Base-by-base conservation (phyloP, 768 basidiomycete genomes). In the Chiua virens region DNA sequence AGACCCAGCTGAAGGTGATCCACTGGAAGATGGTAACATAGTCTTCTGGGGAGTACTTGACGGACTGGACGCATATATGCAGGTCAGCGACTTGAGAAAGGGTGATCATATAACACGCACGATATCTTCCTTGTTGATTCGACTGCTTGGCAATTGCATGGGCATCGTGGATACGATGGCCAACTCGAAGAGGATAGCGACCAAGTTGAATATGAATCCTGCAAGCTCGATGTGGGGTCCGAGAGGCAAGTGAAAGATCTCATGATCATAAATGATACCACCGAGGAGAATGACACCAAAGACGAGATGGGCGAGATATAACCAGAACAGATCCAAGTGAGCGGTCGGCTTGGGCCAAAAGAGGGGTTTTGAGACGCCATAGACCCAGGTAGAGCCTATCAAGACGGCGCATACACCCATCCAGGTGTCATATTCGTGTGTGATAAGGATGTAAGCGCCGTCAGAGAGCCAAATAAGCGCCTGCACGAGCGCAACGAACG, bases 1-100 rank as follows among this genome's bases (percentile, higher is more conserved):
- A 76, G 27, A 90, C 73, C 87, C 89, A 92, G 32, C 61, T 70
- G 58, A 89, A 90, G 1, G 86, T 81, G 0, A 81, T 68, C 89
- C 89, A 90, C 36, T 79, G 78, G 71, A 79, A 81, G 14, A 92
- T 74, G 2, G 82, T 72, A 1, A 85, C 83, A 60, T 90, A 91
- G 57, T 92, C 89, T 62, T 92, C 90, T 0, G 83, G 86, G 3
- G 66, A 66, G 54, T 59, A 49, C 36, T 64, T 70, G 49, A 64
- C 47, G 22, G 34, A 70, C 66, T 68, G 22, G 43, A 35, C 2
- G 32, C 15, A 43, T 48, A 40, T 30, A 52, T 1, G n/a, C 47
- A 30, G 36, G 22, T 45, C 54, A 42, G 42, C 0, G 5, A 18
- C 3, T 21, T 10, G 35, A 32, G 28, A 40, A 36, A 41, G 42